Evolutionary conservation across 164 flowering plant species (phyloP), one percentile per base, ranked within the genome.

Genomic region (Sedum album): DNA sequence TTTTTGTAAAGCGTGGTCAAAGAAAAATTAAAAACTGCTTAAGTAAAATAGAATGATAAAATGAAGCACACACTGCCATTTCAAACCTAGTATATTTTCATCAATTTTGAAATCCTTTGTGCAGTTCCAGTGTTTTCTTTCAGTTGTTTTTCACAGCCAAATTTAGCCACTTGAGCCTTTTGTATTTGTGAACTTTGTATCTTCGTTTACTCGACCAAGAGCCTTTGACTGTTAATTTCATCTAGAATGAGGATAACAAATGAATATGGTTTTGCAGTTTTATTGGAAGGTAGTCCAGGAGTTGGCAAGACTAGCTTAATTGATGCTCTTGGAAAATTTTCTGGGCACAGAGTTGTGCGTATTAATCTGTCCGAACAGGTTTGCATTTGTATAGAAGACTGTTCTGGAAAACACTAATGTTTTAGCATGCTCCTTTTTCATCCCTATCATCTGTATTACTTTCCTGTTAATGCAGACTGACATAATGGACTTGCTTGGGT

Each of bases 311-410:
- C 99, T 33, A 95, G 99, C 78, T 78, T 95, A 65, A 73, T 95
- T 72, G 79, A 80, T 68, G 94, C 97, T 31, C 72, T 95, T 66
- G 97, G 93, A n/a, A 81, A 85, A 53, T 85, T 74, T 82, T 90
- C 97, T 60, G 99, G 97, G 68, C 96, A 95, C 66, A 80, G 71
- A 30, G 97, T 92, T 73, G 97, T 95, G 14, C 82, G 99, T 31
- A 89, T 95, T 61, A 95, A 95, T 78, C 80, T 95, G 65, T 95
- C 99, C 63, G 99, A 95, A 81, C 97, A 93, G 96, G 98, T 93
- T 26, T 66, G 18, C 11, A 3, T 57, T 44, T 35, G 10, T 31
- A 23, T 60, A 9, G 8, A 1, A 31, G 2, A 31, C 17, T 63
- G 23, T 41, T 28, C 17, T 21, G 8, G 2, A 55, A 10, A 1